Evolutionary conservation across 495 filamentous ascomycete species (phyloP).

Genomic region (Aeminium ludgeri): DNA sequence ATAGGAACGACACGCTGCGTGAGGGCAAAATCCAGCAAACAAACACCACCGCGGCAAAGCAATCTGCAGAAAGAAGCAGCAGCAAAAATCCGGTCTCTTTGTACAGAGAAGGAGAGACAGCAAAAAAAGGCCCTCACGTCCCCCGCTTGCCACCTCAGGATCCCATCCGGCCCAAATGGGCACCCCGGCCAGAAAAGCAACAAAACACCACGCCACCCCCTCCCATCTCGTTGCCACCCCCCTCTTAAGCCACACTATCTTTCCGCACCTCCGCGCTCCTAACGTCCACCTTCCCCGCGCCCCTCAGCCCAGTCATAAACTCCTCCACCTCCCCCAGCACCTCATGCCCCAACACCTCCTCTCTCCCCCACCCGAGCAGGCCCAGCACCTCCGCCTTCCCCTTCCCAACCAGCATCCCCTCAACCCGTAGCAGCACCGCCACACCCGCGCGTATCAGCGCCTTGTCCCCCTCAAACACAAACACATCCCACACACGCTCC

Average conservation of each 20-base stretch:
- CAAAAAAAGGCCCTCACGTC: no score
- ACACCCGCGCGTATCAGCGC: slow-evolving; percentile 64
- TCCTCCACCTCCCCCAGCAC: slow-evolving; percentile 45
- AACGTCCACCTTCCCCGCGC: slow-evolving; percentile 47
- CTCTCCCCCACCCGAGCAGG: slow-evolving; percentile 33
- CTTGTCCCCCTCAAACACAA: slow-evolving; percentile 81
- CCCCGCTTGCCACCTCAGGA: no score
- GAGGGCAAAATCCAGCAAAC: not conserved
- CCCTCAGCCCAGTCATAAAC: slow-evolving; percentile 52
- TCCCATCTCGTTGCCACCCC: no score
- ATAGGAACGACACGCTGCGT: no score
- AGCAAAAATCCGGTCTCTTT: no score
- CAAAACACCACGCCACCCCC: no score
- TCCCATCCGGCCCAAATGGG: no score
- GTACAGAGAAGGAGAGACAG: no score
- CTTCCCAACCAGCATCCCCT: slow-evolving; percentile 45
- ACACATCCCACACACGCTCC: slow-evolving; percentile 79
- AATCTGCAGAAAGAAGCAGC: not conserved
- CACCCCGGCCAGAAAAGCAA: no score
- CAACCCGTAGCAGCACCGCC: slow-evolving; percentile 46
- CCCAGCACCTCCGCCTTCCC: slow-evolving; percentile 34
- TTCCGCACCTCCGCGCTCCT: slow-evolving; percentile 1
- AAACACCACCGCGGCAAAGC: not conserved
- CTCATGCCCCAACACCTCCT: slow-evolving; percentile 23
- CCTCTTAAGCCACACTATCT: no score